Percentiles rank a stretch among this genome's conserved stretches.
Conservation (phyloP, 768 basidiomycete species). For the Pluteus cervinus region DNA sequence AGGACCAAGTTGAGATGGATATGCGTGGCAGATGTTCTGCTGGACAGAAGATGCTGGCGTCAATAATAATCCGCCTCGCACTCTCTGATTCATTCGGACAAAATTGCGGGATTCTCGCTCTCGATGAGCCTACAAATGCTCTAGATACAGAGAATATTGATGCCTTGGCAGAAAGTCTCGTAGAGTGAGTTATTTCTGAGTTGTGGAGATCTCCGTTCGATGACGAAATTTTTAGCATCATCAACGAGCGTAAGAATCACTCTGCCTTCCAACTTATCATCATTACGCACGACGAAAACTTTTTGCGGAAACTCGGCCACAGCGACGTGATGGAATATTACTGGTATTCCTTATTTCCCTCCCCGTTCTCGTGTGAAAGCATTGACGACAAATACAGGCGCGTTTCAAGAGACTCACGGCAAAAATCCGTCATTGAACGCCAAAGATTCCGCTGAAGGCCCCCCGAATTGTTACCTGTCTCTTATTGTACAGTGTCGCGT, state of each 20-base stretch:
- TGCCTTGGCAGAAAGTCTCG: slow-evolving; percentile 84
- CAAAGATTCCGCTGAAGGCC: slow-evolving; percentile 54
- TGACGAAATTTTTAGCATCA: slow-evolving; percentile 55
- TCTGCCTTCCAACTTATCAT: slow-evolving; percentile 95
- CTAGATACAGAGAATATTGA: slow-evolving; percentile 95
- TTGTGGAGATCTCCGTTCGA: slow-evolving; percentile 2
- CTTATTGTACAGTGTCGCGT: no score
- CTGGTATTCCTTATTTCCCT: slow-evolving; percentile 50
- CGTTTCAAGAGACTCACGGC: slow-evolving; percentile 60
- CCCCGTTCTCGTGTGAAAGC: slow-evolving; percentile 4
- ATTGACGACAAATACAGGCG: slow-evolving; percentile 47
- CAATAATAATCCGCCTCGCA: slow-evolving; percentile 95
- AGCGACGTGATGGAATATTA: slow-evolving; percentile 93
- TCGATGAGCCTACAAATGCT: slow-evolving; percentile 98
- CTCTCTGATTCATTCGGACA: slow-evolving; percentile 96
- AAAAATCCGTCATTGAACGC: slow-evolving; percentile 75
- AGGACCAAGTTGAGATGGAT: slow-evolving; percentile 99
- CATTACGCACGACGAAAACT: slow-evolving; percentile 96
- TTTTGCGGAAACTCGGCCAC: slow-evolving; percentile 86
- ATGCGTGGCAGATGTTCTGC: slow-evolving; percentile 99
- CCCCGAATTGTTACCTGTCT: no score
- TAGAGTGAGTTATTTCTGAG: slow-evolving; percentile 69
- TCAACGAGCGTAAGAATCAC: slow-evolving; percentile 84
- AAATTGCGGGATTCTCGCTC: slow-evolving; percentile 94
- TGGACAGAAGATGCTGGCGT: slow-evolving; percentile 97